Evolutionary conservation across 2,329 filamentous ascomycete species (phyloP), one percentile per base, ranked within the genome.

Genomic region (Colletotrichum navitas): DNA sequence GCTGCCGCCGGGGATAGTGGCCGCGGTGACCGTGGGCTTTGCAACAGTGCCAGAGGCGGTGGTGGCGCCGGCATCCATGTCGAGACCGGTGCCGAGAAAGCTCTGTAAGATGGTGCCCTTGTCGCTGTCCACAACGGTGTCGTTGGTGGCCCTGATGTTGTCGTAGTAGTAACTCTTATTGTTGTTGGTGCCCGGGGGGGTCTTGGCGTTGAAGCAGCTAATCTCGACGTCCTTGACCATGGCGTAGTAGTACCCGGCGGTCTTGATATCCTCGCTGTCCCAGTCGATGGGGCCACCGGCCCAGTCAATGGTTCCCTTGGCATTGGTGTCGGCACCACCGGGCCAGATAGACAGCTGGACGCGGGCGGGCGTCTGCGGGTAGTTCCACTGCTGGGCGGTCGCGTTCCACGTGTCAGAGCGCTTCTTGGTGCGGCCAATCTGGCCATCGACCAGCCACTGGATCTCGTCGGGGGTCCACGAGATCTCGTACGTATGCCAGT

Each of bases 301-400:
- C 96, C 96, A 99, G 65, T 91, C 87, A 75, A 97, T 89, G 43
- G 96, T 98, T 67, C 96, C 96, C 80, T 93, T 79, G 51, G 89
- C 92, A 81, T 98, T 98, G 78, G 87, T 87, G 12, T 90, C 83
- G 58, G 93, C 89, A 79, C 96, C 96, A 78, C 94, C 96, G 51
- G 96, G 96, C 96, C 96, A 99, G 78, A 99, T 90, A 21, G 96
- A 98, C 62, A 99, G 88, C 85, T 98, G 94, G 63, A 99, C 89
- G 76, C 95, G 93, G 21, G 95, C 84, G 5, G 96, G 96, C 0
- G 95, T 97, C 84, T 98, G 96, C 8, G 96, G 96, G 85, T 89
- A 99, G 77, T 92, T 86, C 87, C 91, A 99, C 81, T 91, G 91
- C 82, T 95, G 92, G 69, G 90, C 84, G 8, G 94, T 97, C 16